Conservation (phyloP, 768 basidiomycete species). For the Leccinum variicolor region DNA sequence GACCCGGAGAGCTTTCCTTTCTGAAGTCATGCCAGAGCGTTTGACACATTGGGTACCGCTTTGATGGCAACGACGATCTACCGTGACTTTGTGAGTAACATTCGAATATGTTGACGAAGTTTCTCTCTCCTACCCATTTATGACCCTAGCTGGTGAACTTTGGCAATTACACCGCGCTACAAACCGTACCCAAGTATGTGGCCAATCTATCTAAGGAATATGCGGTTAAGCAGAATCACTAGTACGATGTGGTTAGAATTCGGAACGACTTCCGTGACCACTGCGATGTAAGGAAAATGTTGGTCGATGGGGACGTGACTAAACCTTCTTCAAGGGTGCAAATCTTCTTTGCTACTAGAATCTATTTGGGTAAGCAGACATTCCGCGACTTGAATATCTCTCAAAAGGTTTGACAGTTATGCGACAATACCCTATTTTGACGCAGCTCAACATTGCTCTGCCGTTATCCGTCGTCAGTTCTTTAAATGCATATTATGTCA, state of each 20-base stretch:
- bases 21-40: not conserved
- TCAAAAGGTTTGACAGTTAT: not conserved
- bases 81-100: slow-evolving; percentile 1
- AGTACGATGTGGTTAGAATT: slow-evolving; percentile 2
- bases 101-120: not conserved
- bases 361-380: slow-evolving; percentile 6
- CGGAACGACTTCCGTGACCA: not conserved
- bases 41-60: not conserved
- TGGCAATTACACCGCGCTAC: not conserved
- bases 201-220: not conserved
- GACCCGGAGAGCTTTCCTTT: not conserved
- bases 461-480: slow-evolving; percentile 6
- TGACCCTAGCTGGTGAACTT: not conserved
- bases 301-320: not conserved
- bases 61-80: not conserved
- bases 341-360: slow-evolving; percentile 5
- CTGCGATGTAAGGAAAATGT: not conserved
- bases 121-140: not conserved
- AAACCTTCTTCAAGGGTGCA: slow-evolving; percentile 5
- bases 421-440: slow-evolving; percentile 5
- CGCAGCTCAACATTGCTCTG: not conserved
- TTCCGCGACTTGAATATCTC: not conserved
- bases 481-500: not conserved
- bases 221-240: not conserved
- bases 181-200: not conserved